Evolutionary conservation across 2,329 filamentous ascomycete species (phyloP).

Genomic region (Ascochyta koolunga): DNA sequence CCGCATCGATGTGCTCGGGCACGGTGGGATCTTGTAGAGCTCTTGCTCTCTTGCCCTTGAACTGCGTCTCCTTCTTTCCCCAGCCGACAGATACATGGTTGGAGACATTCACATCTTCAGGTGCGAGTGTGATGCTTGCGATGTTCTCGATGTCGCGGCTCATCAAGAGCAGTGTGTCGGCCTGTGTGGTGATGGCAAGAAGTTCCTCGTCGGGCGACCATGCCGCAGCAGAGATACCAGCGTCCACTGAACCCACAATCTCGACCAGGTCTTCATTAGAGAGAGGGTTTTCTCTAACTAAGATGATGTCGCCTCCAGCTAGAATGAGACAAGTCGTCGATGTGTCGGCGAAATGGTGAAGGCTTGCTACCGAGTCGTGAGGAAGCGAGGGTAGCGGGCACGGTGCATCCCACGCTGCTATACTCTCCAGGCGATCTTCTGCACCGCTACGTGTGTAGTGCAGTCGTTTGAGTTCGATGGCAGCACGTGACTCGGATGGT

Average conservation of each 20-base stretch:
- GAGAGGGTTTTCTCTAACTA: constrained; percentile 75
- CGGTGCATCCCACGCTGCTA: constrained; percentile 89
- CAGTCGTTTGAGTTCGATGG: constrained; percentile 73
- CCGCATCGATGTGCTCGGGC: constrained; percentile 88
- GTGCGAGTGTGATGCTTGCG: constrained; percentile 72
- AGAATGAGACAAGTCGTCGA: constrained; percentile 80
- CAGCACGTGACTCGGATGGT: constrained; percentile 70
- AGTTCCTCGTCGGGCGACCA: constrained; percentile 98
- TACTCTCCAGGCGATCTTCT: constrained; percentile 49
- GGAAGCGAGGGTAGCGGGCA: constrained; percentile 77
- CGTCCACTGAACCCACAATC: constrained; percentile 92
- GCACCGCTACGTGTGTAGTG: constrained; percentile 52
- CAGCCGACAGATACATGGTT: constrained; percentile 96
- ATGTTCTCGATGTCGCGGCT: constrained; percentile 87
- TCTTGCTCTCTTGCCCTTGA: constrained; percentile 87
- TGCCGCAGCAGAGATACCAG: constrained; percentile 83
- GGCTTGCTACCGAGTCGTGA: constrained; percentile 75
- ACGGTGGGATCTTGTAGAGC: constrained; percentile 92
- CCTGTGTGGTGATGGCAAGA: constrained; percentile 79
- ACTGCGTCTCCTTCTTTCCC: constrained; percentile 98
- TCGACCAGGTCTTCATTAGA: constrained; percentile 81
- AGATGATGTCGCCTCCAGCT: constrained; percentile 87
- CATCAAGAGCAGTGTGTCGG: constrained; percentile 86
- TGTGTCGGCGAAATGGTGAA: constrained; percentile 86
- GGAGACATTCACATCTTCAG: constrained; percentile 82